Conservation (phyloP, 768 basidiomycete genomes). For the Mycena epipterygia region DNA sequence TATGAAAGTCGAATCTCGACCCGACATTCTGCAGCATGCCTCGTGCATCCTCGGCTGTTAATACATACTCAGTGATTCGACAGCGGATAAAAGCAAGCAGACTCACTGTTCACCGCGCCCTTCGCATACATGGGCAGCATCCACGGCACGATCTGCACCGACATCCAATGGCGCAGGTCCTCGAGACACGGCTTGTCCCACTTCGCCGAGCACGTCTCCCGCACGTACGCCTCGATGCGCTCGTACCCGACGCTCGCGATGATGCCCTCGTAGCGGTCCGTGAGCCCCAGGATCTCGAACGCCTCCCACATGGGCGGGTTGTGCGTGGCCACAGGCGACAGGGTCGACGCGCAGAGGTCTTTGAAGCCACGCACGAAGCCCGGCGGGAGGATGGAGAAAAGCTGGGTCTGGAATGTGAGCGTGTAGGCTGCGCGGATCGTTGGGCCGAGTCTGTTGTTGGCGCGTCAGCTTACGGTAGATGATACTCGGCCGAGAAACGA, state of each 20-base stretch:
- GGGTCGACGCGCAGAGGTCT: conserved; percentile 70
- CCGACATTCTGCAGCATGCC: conserved; percentile 82
- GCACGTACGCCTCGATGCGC: conserved; percentile 83
- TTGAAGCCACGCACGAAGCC: conserved; percentile 80
- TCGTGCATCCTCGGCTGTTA: conserved; percentile 78
- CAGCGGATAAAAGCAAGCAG: conserved; percentile 15
- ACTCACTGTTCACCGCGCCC: conserved; percentile 69
- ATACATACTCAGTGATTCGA: conserved; percentile 17
- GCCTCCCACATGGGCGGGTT: conserved; percentile 63
- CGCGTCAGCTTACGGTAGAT: conserved; percentile 15
- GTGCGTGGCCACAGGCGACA: conserved; percentile 50
- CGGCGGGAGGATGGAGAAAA: conserved; percentile 80
- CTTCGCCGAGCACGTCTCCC: conserved; percentile 72
- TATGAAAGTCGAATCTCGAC: conserved; percentile 90
- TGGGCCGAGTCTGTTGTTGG: conserved; percentile 70
- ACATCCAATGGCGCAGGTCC: conserved; percentile 81
- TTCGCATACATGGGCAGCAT: conserved; percentile 85
- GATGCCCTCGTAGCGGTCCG: conserved; percentile 87
- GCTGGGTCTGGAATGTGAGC: conserved; percentile 78
- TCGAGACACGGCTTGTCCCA: conserved; percentile 80
- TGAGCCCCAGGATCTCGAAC: conserved; percentile 79
- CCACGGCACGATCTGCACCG: conserved; percentile 86
- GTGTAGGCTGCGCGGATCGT: conserved; percentile 74
- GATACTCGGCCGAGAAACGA: conserved; percentile 41
- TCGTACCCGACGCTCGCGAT: conserved; percentile 89